phyloP scores from a whole-genome alignment of 2,329 filamentous ascomycete species.

The Pseudogymnoascus sp. region DNA sequence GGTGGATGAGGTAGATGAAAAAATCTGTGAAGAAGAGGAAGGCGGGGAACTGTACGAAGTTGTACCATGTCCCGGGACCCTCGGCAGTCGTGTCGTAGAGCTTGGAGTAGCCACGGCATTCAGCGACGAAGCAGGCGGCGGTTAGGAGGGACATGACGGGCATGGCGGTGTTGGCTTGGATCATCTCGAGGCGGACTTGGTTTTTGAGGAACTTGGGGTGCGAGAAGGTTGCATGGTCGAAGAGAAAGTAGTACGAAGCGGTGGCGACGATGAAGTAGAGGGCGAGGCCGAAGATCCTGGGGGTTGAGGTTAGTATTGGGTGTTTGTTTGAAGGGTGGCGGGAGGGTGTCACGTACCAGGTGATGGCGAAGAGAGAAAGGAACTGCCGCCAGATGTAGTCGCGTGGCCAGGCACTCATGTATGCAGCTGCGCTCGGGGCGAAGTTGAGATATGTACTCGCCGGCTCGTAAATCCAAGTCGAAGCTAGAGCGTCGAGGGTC shows the following conservation, averaged over 20 bases:
- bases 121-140: conserved; percentile 68
- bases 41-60: conserved; percentile 73
- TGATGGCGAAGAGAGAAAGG: conserved; percentile 70
- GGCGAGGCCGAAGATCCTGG: conserved; percentile 74
- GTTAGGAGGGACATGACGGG: conserved; percentile 79
- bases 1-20: conserved; percentile 87
- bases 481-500: conserved; percentile 50
- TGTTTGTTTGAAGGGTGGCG: neutral
- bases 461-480: conserved; percentile 61
- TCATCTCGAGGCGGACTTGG: conserved; percentile 79
- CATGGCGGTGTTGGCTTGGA: conserved; percentile 66
- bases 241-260: conserved; percentile 79
- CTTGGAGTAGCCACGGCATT: conserved; percentile 77
- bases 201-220: conserved; percentile 95
- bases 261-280: conserved; percentile 80
- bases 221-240: conserved; percentile 80
- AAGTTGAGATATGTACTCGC: conserved; percentile 62
- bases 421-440: conserved; percentile 66
- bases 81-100: conserved; percentile 76
- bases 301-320: neutral
- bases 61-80: conserved; percentile 70
- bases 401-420: conserved; percentile 66
- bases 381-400: conserved; percentile 71
- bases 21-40: conserved; percentile 86
- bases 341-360: conserved; percentile 56